Evolutionary conservation across 768 basidiomycete species (phyloP).

Genomic region (Kondoa malvinella): DNA sequence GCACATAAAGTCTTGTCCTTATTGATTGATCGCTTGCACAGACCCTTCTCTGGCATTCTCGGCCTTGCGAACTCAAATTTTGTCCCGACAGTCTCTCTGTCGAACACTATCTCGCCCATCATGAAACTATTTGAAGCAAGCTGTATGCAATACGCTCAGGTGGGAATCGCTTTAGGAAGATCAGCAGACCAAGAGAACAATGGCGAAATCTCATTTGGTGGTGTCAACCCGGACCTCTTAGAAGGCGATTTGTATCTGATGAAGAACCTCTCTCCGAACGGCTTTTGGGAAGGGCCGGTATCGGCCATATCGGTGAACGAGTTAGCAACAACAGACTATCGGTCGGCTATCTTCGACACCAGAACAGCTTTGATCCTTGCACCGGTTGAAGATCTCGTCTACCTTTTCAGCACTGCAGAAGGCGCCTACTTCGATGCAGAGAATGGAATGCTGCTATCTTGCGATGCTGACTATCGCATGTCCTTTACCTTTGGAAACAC

Average conservation of each 20-base stretch:
- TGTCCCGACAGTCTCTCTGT: not conserved
- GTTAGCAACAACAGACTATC: not conserved
- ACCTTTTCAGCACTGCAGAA: not conserved
- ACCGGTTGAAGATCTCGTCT: not conserved
- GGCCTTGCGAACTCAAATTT: not conserved
- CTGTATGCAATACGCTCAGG: not conserved
- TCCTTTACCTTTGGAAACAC: not conserved
- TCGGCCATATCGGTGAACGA: not conserved
- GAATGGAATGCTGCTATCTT: not conserved
- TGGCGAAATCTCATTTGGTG: not conserved
- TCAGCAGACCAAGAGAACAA: not conserved
- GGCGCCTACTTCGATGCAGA: not conserved
- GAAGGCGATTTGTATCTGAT: not conserved
- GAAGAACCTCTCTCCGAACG: not conserved
- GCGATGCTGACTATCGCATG: not conserved
- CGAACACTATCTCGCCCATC: not conserved
- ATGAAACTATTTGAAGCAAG: not conserved
- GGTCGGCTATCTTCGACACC: constrained; percentile 5
- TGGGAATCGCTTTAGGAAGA: not conserved
- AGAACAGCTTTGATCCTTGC: not conserved
- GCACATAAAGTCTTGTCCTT: not conserved
- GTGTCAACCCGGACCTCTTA: not conserved
- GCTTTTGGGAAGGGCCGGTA: constrained; percentile 4
- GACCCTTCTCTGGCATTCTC: not conserved
- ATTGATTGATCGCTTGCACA: not conserved